Conservation (phyloP, 768 basidiomycete species). For the Serendipita sp. region DNA sequence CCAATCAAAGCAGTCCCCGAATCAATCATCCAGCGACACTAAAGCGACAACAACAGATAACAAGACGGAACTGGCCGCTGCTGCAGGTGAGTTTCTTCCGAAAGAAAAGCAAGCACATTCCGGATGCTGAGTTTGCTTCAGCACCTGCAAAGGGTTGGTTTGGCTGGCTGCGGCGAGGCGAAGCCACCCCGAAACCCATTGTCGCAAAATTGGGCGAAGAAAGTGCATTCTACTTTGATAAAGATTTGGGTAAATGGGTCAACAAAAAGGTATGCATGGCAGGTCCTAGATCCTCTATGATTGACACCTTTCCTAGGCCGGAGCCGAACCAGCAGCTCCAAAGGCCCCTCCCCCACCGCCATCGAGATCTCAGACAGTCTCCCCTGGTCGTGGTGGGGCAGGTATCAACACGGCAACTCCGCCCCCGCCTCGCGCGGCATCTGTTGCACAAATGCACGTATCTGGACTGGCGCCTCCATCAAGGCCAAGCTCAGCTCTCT, state of each 20-base stretch:
- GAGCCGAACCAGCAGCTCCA: slow-evolving; percentile 31
- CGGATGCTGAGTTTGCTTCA: background rate
- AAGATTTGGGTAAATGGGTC: slow-evolving; percentile 9
- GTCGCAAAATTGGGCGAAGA: slow-evolving; percentile 90
- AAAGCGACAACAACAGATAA: background rate
- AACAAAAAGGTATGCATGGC: background rate
- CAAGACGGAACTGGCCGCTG: background rate
- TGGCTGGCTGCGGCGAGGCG: slow-evolving; percentile 51
- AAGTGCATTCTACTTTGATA: slow-evolving; percentile 24
- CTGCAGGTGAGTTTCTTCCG: slow-evolving; percentile 13
- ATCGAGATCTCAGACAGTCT: slow-evolving; percentile 70
- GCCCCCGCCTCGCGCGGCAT: slow-evolving; percentile 43
- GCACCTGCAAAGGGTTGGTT: slow-evolving; percentile 16
- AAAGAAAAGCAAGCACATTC: background rate
- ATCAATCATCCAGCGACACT: slow-evolving; percentile 8
- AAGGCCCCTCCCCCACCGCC: slow-evolving; percentile 57
- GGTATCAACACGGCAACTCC: slow-evolving; percentile 25
- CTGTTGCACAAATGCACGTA: slow-evolving; percentile 39
- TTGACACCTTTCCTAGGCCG: slow-evolving; percentile 27
- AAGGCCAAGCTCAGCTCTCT: slow-evolving; percentile 43
- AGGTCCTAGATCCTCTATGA: background rate
- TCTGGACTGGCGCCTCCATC: slow-evolving; percentile 37
- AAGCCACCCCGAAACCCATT: slow-evolving; percentile 48
- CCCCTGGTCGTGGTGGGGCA: slow-evolving; percentile 40
- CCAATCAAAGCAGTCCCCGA: slow-evolving; percentile 10